Conservation (phyloP, 495 filamentous ascomycete species). For the Clavariopsis aquatica region DNA sequence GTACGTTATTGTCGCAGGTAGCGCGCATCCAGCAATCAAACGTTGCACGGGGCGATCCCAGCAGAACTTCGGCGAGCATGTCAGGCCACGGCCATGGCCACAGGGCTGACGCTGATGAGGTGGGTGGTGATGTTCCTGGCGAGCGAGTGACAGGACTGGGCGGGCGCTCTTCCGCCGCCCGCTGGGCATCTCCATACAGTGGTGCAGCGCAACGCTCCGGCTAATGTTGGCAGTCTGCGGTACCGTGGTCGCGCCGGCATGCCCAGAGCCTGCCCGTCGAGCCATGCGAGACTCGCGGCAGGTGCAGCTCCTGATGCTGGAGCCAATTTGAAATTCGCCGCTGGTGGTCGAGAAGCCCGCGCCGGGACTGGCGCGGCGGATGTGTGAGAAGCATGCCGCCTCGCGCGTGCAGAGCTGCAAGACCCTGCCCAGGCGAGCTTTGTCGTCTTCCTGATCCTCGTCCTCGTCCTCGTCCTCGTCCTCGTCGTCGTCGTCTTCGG, state of each 20-base stretch:
- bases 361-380: slow-evolving; percentile 10
- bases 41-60: background rate
- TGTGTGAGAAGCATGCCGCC: background rate
- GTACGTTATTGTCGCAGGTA: slow-evolving; percentile 17
- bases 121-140: slow-evolving; percentile 5
- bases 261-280: background rate
- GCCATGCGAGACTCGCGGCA: slow-evolving; percentile 16
- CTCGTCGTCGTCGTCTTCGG: background rate
- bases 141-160: slow-evolving; percentile 27
- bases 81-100: slow-evolving; percentile 1
- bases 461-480: no score
- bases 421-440: no score
- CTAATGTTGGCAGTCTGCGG: slow-evolving; percentile 30
- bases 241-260: slow-evolving; percentile 6
- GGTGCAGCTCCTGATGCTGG: background rate
- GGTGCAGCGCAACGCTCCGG: slow-evolving; percentile 24
- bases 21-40: background rate
- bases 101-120: slow-evolving; percentile 40
- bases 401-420: background rate
- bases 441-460: no score
- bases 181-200: slow-evolving; percentile 28
- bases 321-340: slow-evolving; percentile 9
- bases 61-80: background rate
- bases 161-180: slow-evolving; percentile 21
- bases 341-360: background rate